Percentiles rank a stretch among this genome's conserved stretches.
Evolutionary conservation across 345 rosid species (phyloP).

Genomic region (Cardiospermum halicacabum): DNA sequence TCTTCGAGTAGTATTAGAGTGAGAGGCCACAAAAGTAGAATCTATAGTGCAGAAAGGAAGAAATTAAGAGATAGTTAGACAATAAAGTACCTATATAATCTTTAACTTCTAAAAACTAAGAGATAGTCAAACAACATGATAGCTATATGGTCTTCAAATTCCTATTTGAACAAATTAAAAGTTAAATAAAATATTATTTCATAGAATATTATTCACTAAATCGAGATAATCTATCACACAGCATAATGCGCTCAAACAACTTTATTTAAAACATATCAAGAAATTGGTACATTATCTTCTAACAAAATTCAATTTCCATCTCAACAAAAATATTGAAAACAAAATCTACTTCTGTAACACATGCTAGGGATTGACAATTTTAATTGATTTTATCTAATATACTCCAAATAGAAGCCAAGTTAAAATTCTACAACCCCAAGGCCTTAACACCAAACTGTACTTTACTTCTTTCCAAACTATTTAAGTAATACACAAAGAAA

Average conservation of each 20-base stretch:
- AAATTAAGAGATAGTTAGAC: background rate
- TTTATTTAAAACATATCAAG: background rate
- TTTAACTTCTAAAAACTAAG: background rate
- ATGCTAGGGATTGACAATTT: background rate
- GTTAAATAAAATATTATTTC: background rate
- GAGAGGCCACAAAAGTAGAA: slow-evolving; percentile 25
- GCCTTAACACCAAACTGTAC: background rate
- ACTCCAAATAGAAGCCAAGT: background rate
- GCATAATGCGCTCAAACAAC: background rate
- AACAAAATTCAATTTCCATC: slow-evolving; percentile 2
- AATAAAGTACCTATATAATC: slow-evolving; percentile 5
- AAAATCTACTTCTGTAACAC: background rate
- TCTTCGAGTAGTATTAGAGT: slow-evolving; percentile 28
- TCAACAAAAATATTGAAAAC: slow-evolving; percentile 3
- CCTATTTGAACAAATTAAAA: too few species aligned
- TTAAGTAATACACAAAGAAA: background rate
- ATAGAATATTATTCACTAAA: background rate
- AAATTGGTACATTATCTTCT: background rate
- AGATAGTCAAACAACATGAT: background rate
- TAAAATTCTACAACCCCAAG: background rate
- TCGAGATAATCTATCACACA: background rate
- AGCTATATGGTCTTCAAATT: slow-evolving; percentile 2
- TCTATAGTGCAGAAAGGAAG: slow-evolving; percentile 25
- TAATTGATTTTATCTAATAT: background rate
- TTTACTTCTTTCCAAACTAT: background rate